Evolutionary conservation across 352 stramenopile species (phyloP).

Genomic region (Pythium dissimile): DNA sequence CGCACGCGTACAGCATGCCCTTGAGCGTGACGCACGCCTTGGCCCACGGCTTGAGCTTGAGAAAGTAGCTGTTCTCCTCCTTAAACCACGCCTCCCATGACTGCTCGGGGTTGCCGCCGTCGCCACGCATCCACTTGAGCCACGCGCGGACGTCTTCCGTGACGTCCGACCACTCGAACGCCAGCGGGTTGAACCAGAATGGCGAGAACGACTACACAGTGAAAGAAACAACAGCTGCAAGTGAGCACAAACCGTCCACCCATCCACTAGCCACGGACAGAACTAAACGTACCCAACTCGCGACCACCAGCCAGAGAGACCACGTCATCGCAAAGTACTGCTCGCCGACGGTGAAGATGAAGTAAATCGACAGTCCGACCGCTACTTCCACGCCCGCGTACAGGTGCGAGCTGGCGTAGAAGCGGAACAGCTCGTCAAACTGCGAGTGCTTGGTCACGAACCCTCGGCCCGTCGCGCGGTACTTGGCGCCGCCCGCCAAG

Average conservation of each 20-base stretch:
- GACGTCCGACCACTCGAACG: conserved; percentile 93
- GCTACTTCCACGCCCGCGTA: conserved; percentile 94
- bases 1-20: conserved; percentile 68
- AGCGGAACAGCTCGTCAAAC: conserved; percentile 98
- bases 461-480: conserved; percentile 96
- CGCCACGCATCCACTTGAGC: conserved; percentile 85
- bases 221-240: conserved; percentile 5
- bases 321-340: conserved; percentile 98
- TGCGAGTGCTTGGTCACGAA: conserved; percentile 98
- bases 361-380: conserved; percentile 92
- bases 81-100: conserved; percentile 92
- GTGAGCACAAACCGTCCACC: background rate
- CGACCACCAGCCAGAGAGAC: conserved; percentile 96
- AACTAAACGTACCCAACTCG: conserved; percentile 65
- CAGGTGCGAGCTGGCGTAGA: conserved; percentile 97
- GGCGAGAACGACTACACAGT: conserved; percentile 73
- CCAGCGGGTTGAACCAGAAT: conserved; percentile 96
- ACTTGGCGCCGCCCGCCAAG: conserved; percentile 97
- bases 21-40: conserved; percentile 88
- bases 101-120: conserved; percentile 78
- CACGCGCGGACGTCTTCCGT: conserved; percentile 64
- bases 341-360: conserved; percentile 89
- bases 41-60: conserved; percentile 67
- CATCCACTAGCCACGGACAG: background rate
- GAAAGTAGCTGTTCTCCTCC: conserved; percentile 90